phyloP scores from a whole-genome alignment of 441 rosid species.

The Geranium incanum region DNA sequence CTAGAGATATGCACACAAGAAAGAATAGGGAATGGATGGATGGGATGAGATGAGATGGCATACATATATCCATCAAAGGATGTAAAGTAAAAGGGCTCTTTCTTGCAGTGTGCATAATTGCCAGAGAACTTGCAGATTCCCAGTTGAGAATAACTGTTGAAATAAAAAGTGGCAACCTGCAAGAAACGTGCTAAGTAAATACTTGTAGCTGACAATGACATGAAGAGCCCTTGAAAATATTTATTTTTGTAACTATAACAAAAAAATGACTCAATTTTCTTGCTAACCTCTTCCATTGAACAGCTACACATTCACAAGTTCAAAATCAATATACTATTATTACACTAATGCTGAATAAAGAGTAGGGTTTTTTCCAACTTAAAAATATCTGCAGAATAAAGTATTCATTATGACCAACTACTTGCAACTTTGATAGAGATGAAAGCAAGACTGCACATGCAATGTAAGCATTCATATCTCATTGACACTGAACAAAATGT shows the following conservation, averaged over 20 bases:
- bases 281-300: not conserved
- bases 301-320: not conserved
- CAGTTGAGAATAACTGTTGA: conserved; percentile 13
- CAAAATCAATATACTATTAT: not conserved
- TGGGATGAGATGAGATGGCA: not conserved
- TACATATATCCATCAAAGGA: conserved; percentile 7
- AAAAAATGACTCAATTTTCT: not conserved
- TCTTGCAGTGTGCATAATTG: conserved; percentile 16
- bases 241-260: not conserved
- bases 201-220: not conserved
- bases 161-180: conserved; percentile 24
- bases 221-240: not conserved
- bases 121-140: conserved; percentile 4
- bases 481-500: not conserved
- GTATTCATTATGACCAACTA: not conserved
- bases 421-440: not conserved
- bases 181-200: conserved; percentile 1
- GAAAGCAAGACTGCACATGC: not conserved
- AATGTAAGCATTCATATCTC: not conserved
- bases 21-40: not conserved
- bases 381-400: not conserved
- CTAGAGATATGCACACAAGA: conserved; percentile 11
- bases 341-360: not conserved
- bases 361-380: not conserved
- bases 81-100: conserved; percentile 10